Evolutionary conservation across 306 rosid genomes (phyloP), one percentile per base, ranked within the genome.

Genomic region (Vicia faba): DNA sequence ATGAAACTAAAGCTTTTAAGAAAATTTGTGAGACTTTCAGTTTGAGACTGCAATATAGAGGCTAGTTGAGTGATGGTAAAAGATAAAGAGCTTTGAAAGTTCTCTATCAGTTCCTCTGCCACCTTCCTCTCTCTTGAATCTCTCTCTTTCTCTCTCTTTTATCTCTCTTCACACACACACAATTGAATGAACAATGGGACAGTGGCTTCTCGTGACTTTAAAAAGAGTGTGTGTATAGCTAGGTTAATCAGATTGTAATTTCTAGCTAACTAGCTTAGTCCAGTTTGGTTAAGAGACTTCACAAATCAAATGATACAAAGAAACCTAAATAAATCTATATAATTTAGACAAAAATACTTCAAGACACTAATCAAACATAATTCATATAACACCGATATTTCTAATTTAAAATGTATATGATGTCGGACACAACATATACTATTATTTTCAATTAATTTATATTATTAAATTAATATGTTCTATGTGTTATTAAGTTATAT

Each of bases 31-130:
- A 61, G 83, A 89, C 91, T 87, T 87, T 71, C 79, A 89, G 96
- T 92, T 89, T 88, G 85, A 70, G 84, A 92, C 96, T 83, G 96
- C 91, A 80, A 83, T 86, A 60, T 82, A 78, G 78, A 80, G 83
- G 86, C 87, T 87, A 79, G 91, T 84, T 83, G 91, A 93, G 91
- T 84, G 84, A 86, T 82, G 93, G 91, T 85, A 78, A 85, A 86
- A 86, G 91, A 90, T 80, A 89, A 85, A 81, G 97, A 88, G 97
- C 84, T 85, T 89, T 93, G 95, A 93, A 89, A 90, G 95, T 90
- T 90, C 89, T 88, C 99, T 86, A 90, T 93, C 97, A 88, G 99
- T 93, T 90, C 78, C 48, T 88, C 96, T 91, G 97, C 93, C 97
- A 88, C 87, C 80, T 41, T 72, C 38, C 7, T 33, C 38, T 33